Percentiles rank a stretch among this genome's conserved stretches.
These are phyloP conservation scores for Cladosporium phlei DNA, from an alignment of 2,329 filamentous ascomycete genomes.

Conservation along the genomic window DNA sequence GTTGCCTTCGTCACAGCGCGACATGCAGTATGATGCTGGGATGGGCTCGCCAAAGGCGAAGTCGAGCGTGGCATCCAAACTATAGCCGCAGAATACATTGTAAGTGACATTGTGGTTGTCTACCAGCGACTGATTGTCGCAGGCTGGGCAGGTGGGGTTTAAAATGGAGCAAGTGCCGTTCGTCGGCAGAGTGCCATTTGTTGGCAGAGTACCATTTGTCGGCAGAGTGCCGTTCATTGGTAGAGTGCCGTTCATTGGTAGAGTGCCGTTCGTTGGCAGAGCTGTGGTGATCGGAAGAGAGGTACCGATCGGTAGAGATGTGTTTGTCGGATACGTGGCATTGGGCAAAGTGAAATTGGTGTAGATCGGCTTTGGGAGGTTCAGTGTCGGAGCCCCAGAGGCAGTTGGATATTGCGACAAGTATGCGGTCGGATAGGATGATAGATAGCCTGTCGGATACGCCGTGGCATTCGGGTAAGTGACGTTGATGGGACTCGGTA, in stretches of 20 bases:
- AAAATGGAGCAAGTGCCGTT: slow-evolving; percentile 16
- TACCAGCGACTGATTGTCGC: slow-evolving; percentile 18
- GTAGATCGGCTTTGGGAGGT: slow-evolving; percentile 1
- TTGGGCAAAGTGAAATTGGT: slow-evolving; percentile 8
- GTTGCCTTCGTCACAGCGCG: slow-evolving; percentile 9
- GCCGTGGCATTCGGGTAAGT: no score
- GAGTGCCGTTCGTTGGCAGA: not conserved
- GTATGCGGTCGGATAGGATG: not conserved
- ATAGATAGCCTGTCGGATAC: no score
- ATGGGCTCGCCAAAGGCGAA: slow-evolving; percentile 8
- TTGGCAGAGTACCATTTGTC: slow-evolving; percentile 3
- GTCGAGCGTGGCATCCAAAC: slow-evolving; percentile 3
- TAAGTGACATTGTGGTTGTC: slow-evolving; percentile 25
- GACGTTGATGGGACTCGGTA: no score
- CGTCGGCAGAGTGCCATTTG: not conserved
- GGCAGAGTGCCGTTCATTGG: not conserved
- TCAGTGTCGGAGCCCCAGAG: not conserved
- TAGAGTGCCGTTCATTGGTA: slow-evolving; percentile 12
- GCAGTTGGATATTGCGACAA: no score
- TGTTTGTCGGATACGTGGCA: no score
- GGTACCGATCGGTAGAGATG: not conserved
- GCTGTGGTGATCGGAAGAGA: slow-evolving; percentile 11
- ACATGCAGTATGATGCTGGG: slow-evolving; percentile 7
- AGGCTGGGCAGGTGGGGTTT: slow-evolving; percentile 23
- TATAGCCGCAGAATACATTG: slow-evolving; percentile 20